These are phyloP conservation scores for Fraxinus anomala DNA, from an alignment of 257 asterid species.

Conservation along the genomic window DNA sequence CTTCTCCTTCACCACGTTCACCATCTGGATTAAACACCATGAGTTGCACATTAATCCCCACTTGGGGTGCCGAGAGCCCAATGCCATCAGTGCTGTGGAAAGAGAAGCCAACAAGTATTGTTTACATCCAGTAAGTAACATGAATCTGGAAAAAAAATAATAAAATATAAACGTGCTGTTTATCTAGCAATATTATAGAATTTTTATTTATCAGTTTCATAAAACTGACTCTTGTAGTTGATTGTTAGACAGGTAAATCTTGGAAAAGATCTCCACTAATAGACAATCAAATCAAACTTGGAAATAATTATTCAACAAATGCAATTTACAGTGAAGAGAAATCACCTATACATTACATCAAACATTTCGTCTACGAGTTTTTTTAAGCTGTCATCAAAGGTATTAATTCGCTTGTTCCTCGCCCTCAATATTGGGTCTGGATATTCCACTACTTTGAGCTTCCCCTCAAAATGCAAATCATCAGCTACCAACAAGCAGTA, in stretches of 20 bases:
- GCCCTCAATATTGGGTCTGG: conserved; percentile 83
- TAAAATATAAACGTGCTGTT: too few species aligned
- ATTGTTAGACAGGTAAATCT: not conserved
- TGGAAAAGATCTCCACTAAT: not conserved
- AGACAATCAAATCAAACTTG: not conserved
- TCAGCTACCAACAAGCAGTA: conserved; percentile 41
- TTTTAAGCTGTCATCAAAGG: conserved; percentile 75
- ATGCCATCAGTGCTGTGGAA: conserved; percentile 90
- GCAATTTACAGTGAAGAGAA: not conserved
- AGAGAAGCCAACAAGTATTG: conserved; percentile 42
- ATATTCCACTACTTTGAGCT: conserved; percentile 68
- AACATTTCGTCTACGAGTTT: conserved; percentile 85
- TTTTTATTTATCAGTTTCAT: not conserved
- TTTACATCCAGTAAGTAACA: conserved; percentile 40
- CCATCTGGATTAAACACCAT: conserved; percentile 92
- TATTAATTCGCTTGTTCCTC: conserved; percentile 63
- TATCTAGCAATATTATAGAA: too few species aligned
- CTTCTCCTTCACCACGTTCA: conserved; percentile 87
- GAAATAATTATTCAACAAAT: not conserved
- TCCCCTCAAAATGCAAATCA: conserved; percentile 68
- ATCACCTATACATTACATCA: conserved; percentile 88
- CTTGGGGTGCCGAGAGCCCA: conserved; percentile 97
- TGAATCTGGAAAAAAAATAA: too few species aligned
- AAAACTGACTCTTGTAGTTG: not conserved
- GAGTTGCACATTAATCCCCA: conserved; percentile 81